Conservation (phyloP, 2,329 filamentous ascomycete species). For the Huntiella savannae region DNA sequence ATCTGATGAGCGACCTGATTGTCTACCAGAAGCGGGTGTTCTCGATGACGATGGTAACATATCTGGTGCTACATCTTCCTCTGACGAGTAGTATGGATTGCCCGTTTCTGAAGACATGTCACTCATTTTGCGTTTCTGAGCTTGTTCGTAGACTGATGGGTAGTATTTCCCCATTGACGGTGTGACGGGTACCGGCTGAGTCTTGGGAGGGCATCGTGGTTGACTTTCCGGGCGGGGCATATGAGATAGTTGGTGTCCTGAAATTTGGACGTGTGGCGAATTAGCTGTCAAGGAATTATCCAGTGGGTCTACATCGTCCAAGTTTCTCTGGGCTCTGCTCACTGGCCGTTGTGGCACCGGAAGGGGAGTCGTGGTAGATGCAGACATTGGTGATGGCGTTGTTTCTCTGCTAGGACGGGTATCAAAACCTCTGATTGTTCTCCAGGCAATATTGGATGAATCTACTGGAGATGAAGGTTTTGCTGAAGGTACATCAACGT, state of each 20-base stretch:
- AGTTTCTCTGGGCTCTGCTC: background rate
- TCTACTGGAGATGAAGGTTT: background rate
- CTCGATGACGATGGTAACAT: background rate
- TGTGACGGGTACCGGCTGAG: slow-evolving; percentile 14
- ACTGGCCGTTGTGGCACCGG: background rate
- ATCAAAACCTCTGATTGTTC: slow-evolving; percentile 8
- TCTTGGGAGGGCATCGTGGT: background rate
- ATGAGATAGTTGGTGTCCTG: background rate
- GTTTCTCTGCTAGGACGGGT: background rate
- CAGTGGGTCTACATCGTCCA: slow-evolving; percentile 9
- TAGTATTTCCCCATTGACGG: slow-evolving; percentile 44
- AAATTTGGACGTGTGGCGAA: background rate
- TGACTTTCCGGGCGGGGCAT: background rate
- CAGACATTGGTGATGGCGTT: slow-evolving; percentile 2
- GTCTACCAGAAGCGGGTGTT: too few relatives aligned
- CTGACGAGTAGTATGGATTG: slow-evolving; percentile 7
- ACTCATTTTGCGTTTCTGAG: slow-evolving; percentile 11
- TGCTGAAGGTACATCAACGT: background rate
- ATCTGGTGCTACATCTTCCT: slow-evolving; percentile 2
- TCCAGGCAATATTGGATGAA: slow-evolving; percentile 6
- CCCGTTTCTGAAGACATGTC: background rate
- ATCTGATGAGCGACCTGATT: too few relatives aligned
- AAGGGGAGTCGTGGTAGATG: background rate
- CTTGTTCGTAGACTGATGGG: slow-evolving; percentile 37
- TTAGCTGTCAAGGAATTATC: background rate